Evolutionary conservation across 352 stramenopile genomes (phyloP).

Genomic region (Globisporangium canariense): DNA sequence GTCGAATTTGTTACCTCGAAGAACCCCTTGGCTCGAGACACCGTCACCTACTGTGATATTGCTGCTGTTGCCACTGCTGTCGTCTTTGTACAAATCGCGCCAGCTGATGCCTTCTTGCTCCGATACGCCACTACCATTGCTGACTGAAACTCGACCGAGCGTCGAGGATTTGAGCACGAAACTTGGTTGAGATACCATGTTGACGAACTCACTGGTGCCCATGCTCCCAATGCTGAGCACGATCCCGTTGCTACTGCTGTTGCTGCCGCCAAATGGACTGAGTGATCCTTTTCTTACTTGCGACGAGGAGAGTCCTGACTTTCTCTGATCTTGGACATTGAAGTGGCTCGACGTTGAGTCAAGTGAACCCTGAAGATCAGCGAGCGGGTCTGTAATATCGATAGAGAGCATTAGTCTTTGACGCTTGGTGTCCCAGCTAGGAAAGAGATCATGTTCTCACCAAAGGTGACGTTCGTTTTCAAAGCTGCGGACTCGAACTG

Average conservation of each 20-base stretch:
- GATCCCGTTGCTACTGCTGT: slow-evolving; percentile 17
- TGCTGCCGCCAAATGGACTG: slow-evolving; percentile 15
- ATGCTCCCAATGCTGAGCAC: slow-evolving; percentile 28
- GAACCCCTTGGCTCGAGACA: not conserved
- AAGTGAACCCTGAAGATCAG: not conserved
- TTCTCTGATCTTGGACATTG: not conserved
- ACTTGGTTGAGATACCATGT: slow-evolving; percentile 22
- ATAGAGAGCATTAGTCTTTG: too few relatives aligned
- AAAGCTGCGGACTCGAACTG: not conserved
- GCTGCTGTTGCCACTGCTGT: not conserved
- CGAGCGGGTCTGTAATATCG: not conserved
- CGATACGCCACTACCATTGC: not conserved
- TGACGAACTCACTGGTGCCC: slow-evolving; percentile 24
- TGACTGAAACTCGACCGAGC: not conserved
- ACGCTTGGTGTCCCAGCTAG: too few relatives aligned
- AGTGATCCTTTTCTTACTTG: not conserved
- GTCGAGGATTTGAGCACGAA: slow-evolving; percentile 9
- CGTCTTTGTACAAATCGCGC: slow-evolving; percentile 7
- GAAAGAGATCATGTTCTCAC: not conserved
- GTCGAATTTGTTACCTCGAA: slow-evolving; percentile 10
- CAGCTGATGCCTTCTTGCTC: not conserved
- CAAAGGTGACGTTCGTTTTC: slow-evolving; percentile 7
- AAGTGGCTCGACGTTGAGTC: not conserved
- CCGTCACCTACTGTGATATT: not conserved
- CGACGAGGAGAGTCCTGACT: not conserved